These are phyloP conservation scores for Podila epicladia DNA, from an alignment of 192 early-diverging fungal genomes.

Conservation along the genomic window DNA sequence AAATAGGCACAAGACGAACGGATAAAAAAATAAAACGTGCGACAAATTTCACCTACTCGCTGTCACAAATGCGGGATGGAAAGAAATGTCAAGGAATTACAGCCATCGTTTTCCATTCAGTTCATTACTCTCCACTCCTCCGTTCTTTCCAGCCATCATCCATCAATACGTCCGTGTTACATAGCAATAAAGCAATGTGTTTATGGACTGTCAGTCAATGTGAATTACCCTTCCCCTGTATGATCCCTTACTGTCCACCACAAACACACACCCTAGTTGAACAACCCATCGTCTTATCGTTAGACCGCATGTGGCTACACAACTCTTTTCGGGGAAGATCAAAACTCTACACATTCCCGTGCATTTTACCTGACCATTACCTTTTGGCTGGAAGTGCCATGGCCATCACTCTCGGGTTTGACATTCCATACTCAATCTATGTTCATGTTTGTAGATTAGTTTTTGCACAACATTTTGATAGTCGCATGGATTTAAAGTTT, in stretches of 20 bases:
- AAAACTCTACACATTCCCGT: constrained; percentile 30
- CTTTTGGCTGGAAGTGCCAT: constrained; percentile 38
- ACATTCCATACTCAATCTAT: constrained; percentile 16
- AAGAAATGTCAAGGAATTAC: no score
- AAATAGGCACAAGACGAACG: neutral
- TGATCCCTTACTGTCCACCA: neutral
- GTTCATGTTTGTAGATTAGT: neutral
- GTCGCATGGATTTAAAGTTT: no score
- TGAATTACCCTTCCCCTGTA: neutral
- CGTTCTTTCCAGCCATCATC: no score
- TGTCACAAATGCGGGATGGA: no score
- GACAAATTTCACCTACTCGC: no score
- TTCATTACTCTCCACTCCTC: no score
- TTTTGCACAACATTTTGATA: neutral
- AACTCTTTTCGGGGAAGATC: constrained; percentile 49
- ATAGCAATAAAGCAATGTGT: no score
- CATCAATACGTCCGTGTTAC: no score
- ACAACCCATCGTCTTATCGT: constrained; percentile 55
- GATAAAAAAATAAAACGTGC: no score
- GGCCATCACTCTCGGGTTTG: constrained; percentile 48
- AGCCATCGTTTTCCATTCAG: no score
- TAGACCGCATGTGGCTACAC: constrained; percentile 51
- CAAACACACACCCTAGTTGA: constrained; percentile 43
- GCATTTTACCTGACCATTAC: constrained; percentile 21
- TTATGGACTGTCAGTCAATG: no score